These are phyloP conservation scores for Gamsiella multidivaricata DNA, from an alignment of 192 early-diverging fungal genomes.

Conservation along the genomic window DNA sequence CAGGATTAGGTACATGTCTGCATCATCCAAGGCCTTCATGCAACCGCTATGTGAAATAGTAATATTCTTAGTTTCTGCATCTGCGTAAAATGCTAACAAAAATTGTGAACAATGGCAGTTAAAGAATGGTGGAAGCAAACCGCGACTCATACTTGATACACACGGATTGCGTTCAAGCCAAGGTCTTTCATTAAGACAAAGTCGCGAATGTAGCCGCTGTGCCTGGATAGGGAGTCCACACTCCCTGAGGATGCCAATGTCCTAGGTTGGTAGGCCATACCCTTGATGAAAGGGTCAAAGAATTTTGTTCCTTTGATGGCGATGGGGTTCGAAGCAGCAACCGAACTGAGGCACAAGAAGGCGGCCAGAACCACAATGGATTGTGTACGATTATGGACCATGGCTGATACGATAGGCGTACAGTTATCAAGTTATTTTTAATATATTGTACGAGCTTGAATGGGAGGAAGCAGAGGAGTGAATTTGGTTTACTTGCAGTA, in stretches of 20 bases:
- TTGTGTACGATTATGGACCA: background rate
- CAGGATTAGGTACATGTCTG: constrained; percentile 76
- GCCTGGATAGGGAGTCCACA: constrained; percentile 70
- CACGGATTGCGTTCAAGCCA: constrained; percentile 75
- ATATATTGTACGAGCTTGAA: no score
- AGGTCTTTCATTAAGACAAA: constrained; percentile 72
- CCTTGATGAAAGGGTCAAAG: constrained; percentile 80
- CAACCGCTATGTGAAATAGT: constrained; percentile 67
- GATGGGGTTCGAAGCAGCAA: constrained; percentile 65
- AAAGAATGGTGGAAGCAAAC: no score
- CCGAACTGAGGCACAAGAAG: background rate
- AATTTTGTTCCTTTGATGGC: constrained; percentile 76
- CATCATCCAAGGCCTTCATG: constrained; percentile 71
- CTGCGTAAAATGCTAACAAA: background rate
- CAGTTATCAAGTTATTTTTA: no score
- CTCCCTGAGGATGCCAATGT: constrained; percentile 33
- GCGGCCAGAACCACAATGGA: background rate
- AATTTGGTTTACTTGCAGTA: no score
- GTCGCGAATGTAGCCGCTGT: constrained; percentile 67
- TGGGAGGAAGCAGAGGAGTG: no score
- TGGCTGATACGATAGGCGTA: background rate
- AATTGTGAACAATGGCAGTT: no score
- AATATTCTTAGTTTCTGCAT: no score
- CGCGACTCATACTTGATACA: constrained; percentile 72
- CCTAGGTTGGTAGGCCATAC: constrained; percentile 78